Conservation (phyloP, 2,329 filamentous ascomycete species). For the Dothiorella sarmentorum region DNA sequence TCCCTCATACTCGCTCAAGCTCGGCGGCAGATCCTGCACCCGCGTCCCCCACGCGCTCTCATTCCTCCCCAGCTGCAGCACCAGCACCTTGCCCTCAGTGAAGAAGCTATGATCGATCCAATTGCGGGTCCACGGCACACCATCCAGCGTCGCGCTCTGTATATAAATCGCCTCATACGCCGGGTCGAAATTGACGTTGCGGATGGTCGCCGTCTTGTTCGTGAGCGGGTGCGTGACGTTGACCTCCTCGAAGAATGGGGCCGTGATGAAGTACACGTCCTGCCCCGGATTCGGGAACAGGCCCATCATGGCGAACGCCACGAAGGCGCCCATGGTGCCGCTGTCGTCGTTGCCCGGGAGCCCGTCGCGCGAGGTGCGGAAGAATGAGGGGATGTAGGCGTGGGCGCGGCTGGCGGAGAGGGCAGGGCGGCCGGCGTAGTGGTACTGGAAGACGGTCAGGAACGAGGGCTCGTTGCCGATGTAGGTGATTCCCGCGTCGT, state of each 20-base stretch:
- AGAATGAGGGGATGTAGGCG: constrained; percentile 43
- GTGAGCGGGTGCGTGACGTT: constrained; percentile 37
- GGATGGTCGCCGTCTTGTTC: constrained; percentile 37
- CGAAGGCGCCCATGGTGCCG: constrained; percentile 43
- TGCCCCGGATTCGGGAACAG: constrained; percentile 39
- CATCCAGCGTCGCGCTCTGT: constrained; percentile 42
- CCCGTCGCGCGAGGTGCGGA: constrained; percentile 35
- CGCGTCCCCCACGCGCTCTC: constrained; percentile 44
- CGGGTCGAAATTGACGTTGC: constrained; percentile 40
- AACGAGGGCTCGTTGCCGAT: constrained; percentile 45
- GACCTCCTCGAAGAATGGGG: constrained; percentile 38
- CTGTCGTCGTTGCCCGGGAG: constrained; percentile 44
- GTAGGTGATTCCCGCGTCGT: constrained; percentile 40
- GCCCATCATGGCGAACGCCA: constrained; percentile 42
- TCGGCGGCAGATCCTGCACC: constrained; percentile 42
- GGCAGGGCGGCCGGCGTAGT: constrained; percentile 43
- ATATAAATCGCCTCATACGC: constrained; percentile 40
- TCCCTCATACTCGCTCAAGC: constrained; percentile 24
- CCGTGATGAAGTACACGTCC: constrained; percentile 39
- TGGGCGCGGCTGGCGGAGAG: constrained; percentile 38
- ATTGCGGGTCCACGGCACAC: constrained; percentile 39
- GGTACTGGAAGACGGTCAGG: constrained; percentile 43
- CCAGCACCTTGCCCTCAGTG: constrained; percentile 40
- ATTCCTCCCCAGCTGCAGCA: constrained; percentile 38
- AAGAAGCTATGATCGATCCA: constrained; percentile 44